phyloP scores from a whole-genome alignment of 108 stramenopile genomes.

The Epithemia pelagica region DNA sequence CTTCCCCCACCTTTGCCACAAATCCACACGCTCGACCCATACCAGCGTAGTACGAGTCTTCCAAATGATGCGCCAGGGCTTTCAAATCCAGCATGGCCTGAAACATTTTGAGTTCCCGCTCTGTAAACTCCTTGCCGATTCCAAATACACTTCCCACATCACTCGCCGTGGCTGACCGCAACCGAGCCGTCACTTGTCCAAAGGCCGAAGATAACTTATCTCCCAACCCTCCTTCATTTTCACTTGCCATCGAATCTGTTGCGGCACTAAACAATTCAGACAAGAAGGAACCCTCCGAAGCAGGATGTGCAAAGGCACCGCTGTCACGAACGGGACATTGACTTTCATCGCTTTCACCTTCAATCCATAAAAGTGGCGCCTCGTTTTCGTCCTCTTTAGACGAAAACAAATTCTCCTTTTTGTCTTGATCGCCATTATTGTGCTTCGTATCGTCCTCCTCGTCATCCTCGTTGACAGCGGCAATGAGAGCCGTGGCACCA shows the following conservation, averaged over 20 bases:
- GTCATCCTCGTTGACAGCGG: slow-evolving; percentile 9
- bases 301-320: slow-evolving; percentile 39
- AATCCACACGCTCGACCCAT: slow-evolving; percentile 73
- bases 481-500: slow-evolving; percentile 64
- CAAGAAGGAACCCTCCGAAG: slow-evolving; percentile 57
- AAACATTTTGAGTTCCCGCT: slow-evolving; percentile 63
- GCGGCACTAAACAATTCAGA: slow-evolving; percentile 44
- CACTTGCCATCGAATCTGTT: slow-evolving; percentile 14
- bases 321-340: slow-evolving; percentile 76
- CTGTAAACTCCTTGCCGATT: slow-evolving; percentile 57
- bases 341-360: slow-evolving; percentile 59
- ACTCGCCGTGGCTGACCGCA: slow-evolving; percentile 35
- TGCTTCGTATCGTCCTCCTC: neutral
- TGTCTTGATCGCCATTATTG: neutral
- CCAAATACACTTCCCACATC: slow-evolving; percentile 65
- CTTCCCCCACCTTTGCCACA: slow-evolving; percentile 51
- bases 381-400: neutral
- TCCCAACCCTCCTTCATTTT: slow-evolving; percentile 8
- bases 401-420: neutral
- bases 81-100: slow-evolving; percentile 57
- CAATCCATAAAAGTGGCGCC: slow-evolving; percentile 49
- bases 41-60: slow-evolving; percentile 67
- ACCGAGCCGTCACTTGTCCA: slow-evolving; percentile 22
- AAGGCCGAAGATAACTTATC: slow-evolving; percentile 11
- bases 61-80: slow-evolving; percentile 74